A percentile compares a stretch with the other conserved stretches of the same genome.
Evolutionary conservation across 331 rosid genomes (phyloP).

Genomic region (Pyrus hybrid): DNA sequence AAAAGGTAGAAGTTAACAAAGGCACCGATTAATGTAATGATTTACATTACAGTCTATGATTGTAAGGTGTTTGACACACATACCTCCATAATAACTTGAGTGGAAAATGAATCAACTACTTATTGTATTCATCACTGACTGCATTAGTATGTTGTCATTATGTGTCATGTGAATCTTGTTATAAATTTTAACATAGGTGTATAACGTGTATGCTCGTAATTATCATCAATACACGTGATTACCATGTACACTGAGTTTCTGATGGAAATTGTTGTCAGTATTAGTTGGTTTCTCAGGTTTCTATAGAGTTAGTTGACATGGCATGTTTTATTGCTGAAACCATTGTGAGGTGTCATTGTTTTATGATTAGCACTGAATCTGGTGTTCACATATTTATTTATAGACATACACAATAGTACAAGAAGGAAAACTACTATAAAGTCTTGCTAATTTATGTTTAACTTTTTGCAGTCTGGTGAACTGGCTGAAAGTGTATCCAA

Average conservation of each 20-base stretch:
- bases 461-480: slow-evolving; percentile 73
- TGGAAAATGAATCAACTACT: not conserved
- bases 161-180: not conserved
- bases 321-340: not conserved
- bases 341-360: not conserved
- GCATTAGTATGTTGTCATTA: not conserved
- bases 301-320: not conserved
- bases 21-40: not conserved
- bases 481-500: slow-evolving; percentile 90
- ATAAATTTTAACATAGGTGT: not conserved
- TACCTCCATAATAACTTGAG: not conserved
- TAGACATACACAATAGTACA: slow-evolving; percentile 8
- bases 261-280: not conserved
- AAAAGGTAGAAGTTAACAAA: not conserved
- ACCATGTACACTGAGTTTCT: no score
- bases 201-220: not conserved
- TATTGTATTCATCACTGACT: not conserved
- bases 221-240: not conserved
- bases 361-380: not conserved
- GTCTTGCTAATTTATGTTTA: slow-evolving; percentile 20
- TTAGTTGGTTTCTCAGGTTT: not conserved
- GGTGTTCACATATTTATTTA: not conserved
- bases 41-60: not conserved
- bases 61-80: not conserved
- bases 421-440: slow-evolving; percentile 14